A percentile compares a stretch with the other conserved stretches of the same genome.
Conservation (phyloP, 345 rosid species). For the Heritiera littoralis region DNA sequence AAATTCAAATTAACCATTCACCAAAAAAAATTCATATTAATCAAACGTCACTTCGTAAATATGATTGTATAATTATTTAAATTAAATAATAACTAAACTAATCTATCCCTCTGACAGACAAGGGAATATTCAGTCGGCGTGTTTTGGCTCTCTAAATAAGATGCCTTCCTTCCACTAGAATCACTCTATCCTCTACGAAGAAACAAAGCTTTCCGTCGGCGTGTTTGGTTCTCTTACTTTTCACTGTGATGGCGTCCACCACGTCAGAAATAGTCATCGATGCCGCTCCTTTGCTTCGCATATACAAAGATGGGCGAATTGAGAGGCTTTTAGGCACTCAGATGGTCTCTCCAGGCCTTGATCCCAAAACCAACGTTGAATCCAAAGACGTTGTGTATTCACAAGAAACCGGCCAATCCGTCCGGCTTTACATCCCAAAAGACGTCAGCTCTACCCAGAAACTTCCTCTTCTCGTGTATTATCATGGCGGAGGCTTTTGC, state of each 20-base stretch:
- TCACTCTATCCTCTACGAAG: not conserved
- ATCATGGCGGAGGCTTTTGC: slow-evolving; percentile 56
- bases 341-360: slow-evolving; percentile 27
- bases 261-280: slow-evolving; percentile 25
- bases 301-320: slow-evolving; percentile 46
- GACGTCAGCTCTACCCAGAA: slow-evolving; percentile 20
- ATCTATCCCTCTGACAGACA: too few relatives aligned
- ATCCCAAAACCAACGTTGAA: slow-evolving; percentile 29
- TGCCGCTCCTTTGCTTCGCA: slow-evolving; percentile 22
- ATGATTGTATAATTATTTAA: too few relatives aligned
- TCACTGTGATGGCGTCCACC: slow-evolving; percentile 19
- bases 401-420: slow-evolving; percentile 18
- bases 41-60: too few relatives aligned
- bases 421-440: slow-evolving; percentile 26
- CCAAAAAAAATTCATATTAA: too few relatives aligned
- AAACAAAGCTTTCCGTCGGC: not conserved
- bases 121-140: too few relatives aligned
- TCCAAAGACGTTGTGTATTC: slow-evolving; percentile 44
- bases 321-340: slow-evolving; percentile 34
- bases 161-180: not conserved
- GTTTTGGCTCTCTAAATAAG: too few relatives aligned
- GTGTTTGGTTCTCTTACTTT: not conserved
- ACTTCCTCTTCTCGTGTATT: slow-evolving; percentile 51
- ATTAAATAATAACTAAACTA: too few relatives aligned
- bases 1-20: too few relatives aligned